Conservation (phyloP, 768 basidiomycete species). For the Rubroboletus pulcherrimus region DNA sequence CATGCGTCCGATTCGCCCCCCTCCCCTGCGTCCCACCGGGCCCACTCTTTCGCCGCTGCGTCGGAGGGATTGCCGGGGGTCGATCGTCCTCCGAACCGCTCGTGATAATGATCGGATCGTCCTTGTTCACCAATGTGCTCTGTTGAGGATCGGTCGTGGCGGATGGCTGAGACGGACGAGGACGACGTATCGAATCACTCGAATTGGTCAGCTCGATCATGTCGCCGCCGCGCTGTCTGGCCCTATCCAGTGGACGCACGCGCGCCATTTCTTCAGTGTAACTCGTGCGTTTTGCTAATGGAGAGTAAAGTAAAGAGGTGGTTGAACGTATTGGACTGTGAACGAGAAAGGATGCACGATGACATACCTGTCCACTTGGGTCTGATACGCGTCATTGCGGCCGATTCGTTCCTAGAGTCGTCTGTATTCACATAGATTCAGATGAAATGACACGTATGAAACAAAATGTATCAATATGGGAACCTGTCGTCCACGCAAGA, state of each 20-base stretch:
- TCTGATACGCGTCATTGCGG: constrained; percentile 14
- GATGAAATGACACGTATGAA: background rate
- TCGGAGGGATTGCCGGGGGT: background rate
- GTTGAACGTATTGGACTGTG: background rate
- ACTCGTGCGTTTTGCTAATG: constrained; percentile 14
- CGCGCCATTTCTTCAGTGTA: constrained; percentile 1
- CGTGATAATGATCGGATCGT: constrained; percentile 23
- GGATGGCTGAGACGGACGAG: constrained; percentile 4
- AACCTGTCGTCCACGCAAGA: background rate
- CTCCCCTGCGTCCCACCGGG: background rate
- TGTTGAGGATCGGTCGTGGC: background rate
- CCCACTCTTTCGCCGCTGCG: constrained; percentile 1
- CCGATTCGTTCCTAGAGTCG: constrained; percentile 4
- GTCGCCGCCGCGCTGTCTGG: constrained; percentile 2
- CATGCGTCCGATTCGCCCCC: background rate
- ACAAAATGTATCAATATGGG: background rate
- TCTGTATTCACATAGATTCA: background rate
- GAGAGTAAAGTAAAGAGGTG: background rate
- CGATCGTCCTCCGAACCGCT: constrained; percentile 22
- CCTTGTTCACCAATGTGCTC: background rate
- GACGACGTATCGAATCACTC: constrained; percentile 6
- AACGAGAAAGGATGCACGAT: background rate
- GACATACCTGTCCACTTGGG: constrained; percentile 17
- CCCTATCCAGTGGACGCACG: constrained; percentile 12
- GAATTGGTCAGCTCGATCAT: constrained; percentile 26